phyloP scores from a whole-genome alignment of 352 stramenopile species.

The Phytophthora citrophthora region DNA sequence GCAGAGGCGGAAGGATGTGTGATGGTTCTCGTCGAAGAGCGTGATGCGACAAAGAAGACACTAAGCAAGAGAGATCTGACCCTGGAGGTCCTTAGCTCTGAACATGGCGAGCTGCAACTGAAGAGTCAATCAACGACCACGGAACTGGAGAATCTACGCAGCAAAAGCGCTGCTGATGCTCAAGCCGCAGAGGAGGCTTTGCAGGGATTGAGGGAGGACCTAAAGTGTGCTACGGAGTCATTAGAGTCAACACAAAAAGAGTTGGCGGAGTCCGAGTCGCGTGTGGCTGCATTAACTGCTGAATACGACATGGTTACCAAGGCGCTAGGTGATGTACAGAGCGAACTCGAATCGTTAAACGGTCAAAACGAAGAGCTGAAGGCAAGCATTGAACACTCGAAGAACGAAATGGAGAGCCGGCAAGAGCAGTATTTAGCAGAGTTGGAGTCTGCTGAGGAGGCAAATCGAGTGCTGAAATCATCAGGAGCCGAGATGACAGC shows the following conservation, averaged over 20 bases:
- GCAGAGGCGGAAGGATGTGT: constrained; percentile 40
- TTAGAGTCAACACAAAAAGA: constrained; percentile 23
- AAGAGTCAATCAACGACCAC: constrained; percentile 42
- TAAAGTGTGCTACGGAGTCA: constrained; percentile 18
- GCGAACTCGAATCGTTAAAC: constrained; percentile 12
- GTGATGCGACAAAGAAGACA: constrained; percentile 40
- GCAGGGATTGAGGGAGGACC: constrained; percentile 20
- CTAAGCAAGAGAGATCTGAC: constrained; percentile 39
- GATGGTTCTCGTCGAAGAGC: constrained; percentile 43
- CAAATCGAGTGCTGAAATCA: constrained; percentile 8
- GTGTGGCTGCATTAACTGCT: constrained; percentile 17
- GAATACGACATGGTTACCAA: constrained; percentile 25
- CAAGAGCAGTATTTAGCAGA: constrained; percentile 20
- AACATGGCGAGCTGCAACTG: constrained; percentile 45
- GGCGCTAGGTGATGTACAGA: constrained; percentile 16
- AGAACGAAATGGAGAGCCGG: constrained; percentile 23
- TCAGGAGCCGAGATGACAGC: constrained; percentile 10
- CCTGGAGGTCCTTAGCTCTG: constrained; percentile 42
- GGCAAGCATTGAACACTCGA: constrained; percentile 11
- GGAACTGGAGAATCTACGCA: constrained; percentile 33
- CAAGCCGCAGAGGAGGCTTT: constrained; percentile 26
- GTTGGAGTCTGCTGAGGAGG: constrained; percentile 19
- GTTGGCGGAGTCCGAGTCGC: constrained; percentile 22
- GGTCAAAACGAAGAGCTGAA: constrained; percentile 21
- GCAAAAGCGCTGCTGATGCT: constrained; percentile 25